A percentile compares a stretch with the other conserved stretches of the same genome.
Conservation (phyloP, 1,284 basidiomycete species). For the Pisolithus thermaeus region DNA sequence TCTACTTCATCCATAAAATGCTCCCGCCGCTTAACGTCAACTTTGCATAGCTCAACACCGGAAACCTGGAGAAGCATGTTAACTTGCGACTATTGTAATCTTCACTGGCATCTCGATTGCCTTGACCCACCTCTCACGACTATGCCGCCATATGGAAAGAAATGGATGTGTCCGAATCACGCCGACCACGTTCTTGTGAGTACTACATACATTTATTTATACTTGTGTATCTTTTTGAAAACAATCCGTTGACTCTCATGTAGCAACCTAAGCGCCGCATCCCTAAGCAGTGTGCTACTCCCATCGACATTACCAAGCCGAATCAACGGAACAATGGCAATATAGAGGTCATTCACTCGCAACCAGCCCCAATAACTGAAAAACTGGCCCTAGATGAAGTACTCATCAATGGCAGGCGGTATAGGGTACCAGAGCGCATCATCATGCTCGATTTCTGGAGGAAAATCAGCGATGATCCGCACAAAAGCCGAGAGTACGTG, state of each 20-base stretch:
- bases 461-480: slow-evolving; percentile 54
- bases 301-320: slow-evolving; percentile 65
- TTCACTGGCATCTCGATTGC: slow-evolving; percentile 98
- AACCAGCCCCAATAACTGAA: slow-evolving; percentile 38
- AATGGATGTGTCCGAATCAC: slow-evolving; percentile 99
- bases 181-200: slow-evolving; percentile 74
- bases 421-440: slow-evolving; percentile 90
- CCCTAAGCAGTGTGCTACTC: slow-evolving; percentile 60
- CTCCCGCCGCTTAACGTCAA: slow-evolving; percentile 42
- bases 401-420: slow-evolving; percentile 78
- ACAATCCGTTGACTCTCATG: slow-evolving; percentile 7
- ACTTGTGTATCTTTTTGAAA: slow-evolving; percentile 4
- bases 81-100: slow-evolving; percentile 92
- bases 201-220: slow-evolving; percentile 8
- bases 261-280: slow-evolving; percentile 74
- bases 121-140: slow-evolving; percentile 83
- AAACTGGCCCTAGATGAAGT: slow-evolving; percentile 67
- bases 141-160: slow-evolving; percentile 83
- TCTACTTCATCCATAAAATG: slow-evolving; percentile 51
- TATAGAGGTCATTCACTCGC: slow-evolving; percentile 77
- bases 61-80: slow-evolving; percentile 71
- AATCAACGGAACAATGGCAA: slow-evolving; percentile 87
- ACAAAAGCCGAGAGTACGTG: slow-evolving; percentile 39
- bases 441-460: slow-evolving; percentile 96
- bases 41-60: slow-evolving; percentile 30